Evolutionary conservation across 1,284 basidiomycete species (phyloP).

Genomic region (Tausonia pullulans): DNA sequence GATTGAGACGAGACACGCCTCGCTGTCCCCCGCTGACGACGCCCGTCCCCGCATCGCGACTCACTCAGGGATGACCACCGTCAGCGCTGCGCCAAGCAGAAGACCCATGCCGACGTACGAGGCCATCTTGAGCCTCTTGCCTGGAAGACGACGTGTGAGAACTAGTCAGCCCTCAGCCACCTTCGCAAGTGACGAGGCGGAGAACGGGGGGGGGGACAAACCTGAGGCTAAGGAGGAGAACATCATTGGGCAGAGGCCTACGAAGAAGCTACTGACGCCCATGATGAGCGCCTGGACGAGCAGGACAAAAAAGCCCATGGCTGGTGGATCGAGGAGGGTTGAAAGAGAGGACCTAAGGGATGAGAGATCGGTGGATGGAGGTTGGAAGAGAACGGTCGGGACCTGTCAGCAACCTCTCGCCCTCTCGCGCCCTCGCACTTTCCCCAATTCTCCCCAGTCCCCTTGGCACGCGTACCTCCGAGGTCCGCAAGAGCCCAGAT

Average conservation of each 20-base stretch:
- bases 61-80: conserved; percentile 84
- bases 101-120: conserved; percentile 69
- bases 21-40: too few species aligned
- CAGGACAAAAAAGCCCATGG: neutral
- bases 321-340: neutral
- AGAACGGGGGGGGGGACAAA: too few species aligned
- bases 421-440: too few species aligned
- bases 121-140: conserved; percentile 50
- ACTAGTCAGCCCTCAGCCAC: too few species aligned
- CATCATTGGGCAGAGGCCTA: too few species aligned
- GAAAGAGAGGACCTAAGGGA: neutral
- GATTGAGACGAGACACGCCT: too few species aligned
- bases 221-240: too few species aligned
- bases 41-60: conserved; percentile 23
- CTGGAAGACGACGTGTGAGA: conserved; percentile 12
- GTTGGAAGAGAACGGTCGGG: neutral
- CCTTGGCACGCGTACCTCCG: neutral
- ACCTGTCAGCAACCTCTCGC: neutral
- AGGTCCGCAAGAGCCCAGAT: neutral
- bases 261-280: too few species aligned
- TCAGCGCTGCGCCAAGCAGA: conserved; percentile 73
- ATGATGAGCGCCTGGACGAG: neutral
- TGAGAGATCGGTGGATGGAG: neutral
- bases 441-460: too few species aligned
- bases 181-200: too few species aligned